Base-by-base conservation (phyloP, 148 eudicot species). In the Rhododendron vialii region DNA sequence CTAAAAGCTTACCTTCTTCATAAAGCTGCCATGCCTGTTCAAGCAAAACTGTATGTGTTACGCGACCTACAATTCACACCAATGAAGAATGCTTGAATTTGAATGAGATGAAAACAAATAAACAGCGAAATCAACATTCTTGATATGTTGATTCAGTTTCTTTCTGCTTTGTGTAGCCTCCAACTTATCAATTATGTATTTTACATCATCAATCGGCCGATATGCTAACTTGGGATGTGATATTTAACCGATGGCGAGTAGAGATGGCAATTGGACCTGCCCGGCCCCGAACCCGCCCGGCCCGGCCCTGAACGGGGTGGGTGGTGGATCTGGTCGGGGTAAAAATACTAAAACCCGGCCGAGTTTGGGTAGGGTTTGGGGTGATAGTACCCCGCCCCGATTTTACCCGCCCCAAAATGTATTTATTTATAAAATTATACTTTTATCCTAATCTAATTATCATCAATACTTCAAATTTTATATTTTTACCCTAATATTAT, bases 11-110 rank as follows among this genome's bases (percentile, higher is more conserved):
- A 61, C 93, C 96, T 88, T 93, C 93, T 86, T 92, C 91, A 59
- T 95, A 91, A 48, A 94, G 93, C 84, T 93, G 85, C 99, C 99
- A 97, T 5, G 96, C 98, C 99, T 97, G 85, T 81, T 50, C 4
- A 86, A 84, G 36, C 63, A 75, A 1, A 81, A 63, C 69, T 12
- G 13, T 48, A 38, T n/a, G 3, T 57, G 41, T 38, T 76, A 76
- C 24, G 38, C 14, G 67, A 12, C 78, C 76, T 7, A 67, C 4
- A 33, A 53, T 2, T 30, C 3, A 73, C 22, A 30, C 4, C 10
- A 30, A 22, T 1, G 47, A 84, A 84, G 63, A 67, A 71, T 57
- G 69, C 48, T 38, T 43, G 86, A 77, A 57, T 50, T 38, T 43
- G 82, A 59, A 41, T 50, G 28, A 78, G 55, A 85, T 15, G 28